These are phyloP conservation scores for Rosellinia necatrix DNA, from an alignment of 2,329 filamentous ascomycete species.

Conservation along the genomic window DNA sequence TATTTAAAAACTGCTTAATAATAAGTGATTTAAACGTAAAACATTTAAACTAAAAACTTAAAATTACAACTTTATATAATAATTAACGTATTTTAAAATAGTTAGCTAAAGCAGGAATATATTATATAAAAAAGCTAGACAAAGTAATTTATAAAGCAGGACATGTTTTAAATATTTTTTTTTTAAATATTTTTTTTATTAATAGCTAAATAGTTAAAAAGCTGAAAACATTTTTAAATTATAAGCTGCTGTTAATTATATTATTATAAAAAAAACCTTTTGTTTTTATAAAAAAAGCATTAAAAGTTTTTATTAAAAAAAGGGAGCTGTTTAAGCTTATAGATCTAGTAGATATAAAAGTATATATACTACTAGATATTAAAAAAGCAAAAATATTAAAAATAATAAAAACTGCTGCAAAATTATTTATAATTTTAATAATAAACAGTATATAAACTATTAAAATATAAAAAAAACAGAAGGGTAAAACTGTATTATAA, in stretches of 20 bases:
- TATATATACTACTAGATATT: conserved; percentile 2
- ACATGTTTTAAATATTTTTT: conserved; percentile 10
- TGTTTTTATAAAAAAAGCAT: neutral
- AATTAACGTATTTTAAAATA: neutral
- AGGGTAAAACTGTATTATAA: neutral
- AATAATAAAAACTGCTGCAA: conserved; percentile 1
- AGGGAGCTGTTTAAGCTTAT: conserved; percentile 9
- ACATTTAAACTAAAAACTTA: conserved; percentile 6
- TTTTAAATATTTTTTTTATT: conserved; percentile 14
- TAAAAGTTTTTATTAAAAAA: conserved; percentile 8
- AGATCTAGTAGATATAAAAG: conserved; percentile 1
- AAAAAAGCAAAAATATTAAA: neutral
- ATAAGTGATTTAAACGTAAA: conserved; percentile 6
- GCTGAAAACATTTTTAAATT: conserved; percentile 7
- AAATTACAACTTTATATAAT: conserved; percentile 3
- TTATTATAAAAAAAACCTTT: neutral
- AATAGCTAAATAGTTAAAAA: conserved; percentile 2
- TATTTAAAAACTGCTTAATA: conserved; percentile 8
- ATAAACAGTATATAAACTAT: neutral
- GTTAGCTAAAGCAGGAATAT: neutral
- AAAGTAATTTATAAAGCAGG: conserved; percentile 3
- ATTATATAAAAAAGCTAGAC: neutral
- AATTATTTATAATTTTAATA: neutral
- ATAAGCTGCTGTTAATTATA: conserved; percentile 4
- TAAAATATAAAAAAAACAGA: neutral